Percentiles rank a stretch among this genome's conserved stretches.
Evolutionary conservation across 202 grass and related monocot species (phyloP).

Genomic region (Setaria italica): DNA sequence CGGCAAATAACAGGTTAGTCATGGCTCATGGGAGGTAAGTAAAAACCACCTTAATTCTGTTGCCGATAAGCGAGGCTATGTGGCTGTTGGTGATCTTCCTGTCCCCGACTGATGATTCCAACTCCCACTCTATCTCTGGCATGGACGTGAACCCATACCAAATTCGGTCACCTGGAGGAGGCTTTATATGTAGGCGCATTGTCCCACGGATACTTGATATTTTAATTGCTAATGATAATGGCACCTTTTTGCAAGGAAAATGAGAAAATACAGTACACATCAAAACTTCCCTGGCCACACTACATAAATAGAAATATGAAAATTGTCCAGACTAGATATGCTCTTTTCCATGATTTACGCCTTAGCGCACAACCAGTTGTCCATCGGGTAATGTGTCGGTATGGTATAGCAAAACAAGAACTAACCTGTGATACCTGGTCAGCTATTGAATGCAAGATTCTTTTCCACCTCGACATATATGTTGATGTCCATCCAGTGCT

Average conservation of each 20-base stretch:
- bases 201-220: conserved; percentile 67
- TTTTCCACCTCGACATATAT: conserved; percentile 73
- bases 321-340: not conserved
- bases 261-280: conserved; percentile 14
- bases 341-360: not conserved
- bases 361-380: conserved; percentile 8
- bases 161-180: conserved; percentile 76
- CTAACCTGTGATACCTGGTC: conserved; percentile 85
- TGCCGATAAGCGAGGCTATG: conserved; percentile 68
- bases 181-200: conserved; percentile 70
- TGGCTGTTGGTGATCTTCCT: conserved; percentile 74
- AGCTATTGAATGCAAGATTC: conserved; percentile 77
- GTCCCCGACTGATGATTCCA: conserved; percentile 81
- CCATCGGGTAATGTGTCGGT: not conserved
- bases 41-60: conserved; percentile 70
- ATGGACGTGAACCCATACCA: conserved; percentile 84
- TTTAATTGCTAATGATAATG: conserved; percentile 70
- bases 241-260: conserved; percentile 67
- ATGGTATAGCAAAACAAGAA: conserved; percentile 12
- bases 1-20: conserved; percentile 5
- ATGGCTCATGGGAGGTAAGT: not conserved
- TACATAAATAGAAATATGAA: not conserved
- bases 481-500: conserved; percentile 54
- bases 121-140: conserved; percentile 81
- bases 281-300: not conserved